Evolutionary conservation across 345 rosid species (phyloP).

Genomic region (Toxicodendron radicans): DNA sequence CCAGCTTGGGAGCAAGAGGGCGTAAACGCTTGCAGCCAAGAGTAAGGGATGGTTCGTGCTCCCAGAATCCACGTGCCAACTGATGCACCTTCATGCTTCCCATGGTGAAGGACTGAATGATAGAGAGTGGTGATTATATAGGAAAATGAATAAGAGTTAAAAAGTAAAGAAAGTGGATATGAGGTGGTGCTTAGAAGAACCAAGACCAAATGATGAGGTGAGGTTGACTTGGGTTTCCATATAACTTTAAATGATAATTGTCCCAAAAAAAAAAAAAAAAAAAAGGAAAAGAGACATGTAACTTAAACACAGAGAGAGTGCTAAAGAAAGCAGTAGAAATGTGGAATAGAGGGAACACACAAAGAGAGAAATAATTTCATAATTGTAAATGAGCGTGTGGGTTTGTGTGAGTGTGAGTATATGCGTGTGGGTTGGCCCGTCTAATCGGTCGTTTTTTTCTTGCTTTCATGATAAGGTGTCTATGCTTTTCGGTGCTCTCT

Average conservation of each 20-base stretch:
- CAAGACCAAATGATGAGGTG: slow-evolving; percentile 95
- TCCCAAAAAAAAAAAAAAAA: background rate
- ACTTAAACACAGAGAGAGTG: background rate
- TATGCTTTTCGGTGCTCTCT: slow-evolving; percentile 95
- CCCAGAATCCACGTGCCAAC: slow-evolving; percentile 76
- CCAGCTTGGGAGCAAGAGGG: slow-evolving; percentile 78
- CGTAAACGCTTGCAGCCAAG: slow-evolving; percentile 88
- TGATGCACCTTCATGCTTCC: slow-evolving; percentile 86
- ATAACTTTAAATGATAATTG: slow-evolving; percentile 22
- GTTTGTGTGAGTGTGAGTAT: slow-evolving; percentile 30
- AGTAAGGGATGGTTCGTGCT: slow-evolving; percentile 71
- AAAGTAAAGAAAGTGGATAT: slow-evolving; percentile 33
- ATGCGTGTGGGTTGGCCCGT: slow-evolving; percentile 72
- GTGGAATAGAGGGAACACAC: slow-evolving; percentile 4
- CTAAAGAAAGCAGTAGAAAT: background rate
- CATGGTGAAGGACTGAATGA: slow-evolving; percentile 46
- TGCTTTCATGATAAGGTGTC: slow-evolving; percentile 84
- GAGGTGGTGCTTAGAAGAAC: slow-evolving; percentile 60
- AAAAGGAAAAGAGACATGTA: slow-evolving; percentile 10
- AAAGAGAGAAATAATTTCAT: background rate
- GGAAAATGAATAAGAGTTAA: slow-evolving; percentile 15
- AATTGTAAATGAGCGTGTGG: slow-evolving; percentile 20
- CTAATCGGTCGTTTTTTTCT: slow-evolving; percentile 57
- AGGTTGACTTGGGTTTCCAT: slow-evolving; percentile 84
- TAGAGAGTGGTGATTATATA: slow-evolving; percentile 46